Base-by-base conservation (phyloP, 768 basidiomycete species). In the Macrocybe gigantea region DNA sequence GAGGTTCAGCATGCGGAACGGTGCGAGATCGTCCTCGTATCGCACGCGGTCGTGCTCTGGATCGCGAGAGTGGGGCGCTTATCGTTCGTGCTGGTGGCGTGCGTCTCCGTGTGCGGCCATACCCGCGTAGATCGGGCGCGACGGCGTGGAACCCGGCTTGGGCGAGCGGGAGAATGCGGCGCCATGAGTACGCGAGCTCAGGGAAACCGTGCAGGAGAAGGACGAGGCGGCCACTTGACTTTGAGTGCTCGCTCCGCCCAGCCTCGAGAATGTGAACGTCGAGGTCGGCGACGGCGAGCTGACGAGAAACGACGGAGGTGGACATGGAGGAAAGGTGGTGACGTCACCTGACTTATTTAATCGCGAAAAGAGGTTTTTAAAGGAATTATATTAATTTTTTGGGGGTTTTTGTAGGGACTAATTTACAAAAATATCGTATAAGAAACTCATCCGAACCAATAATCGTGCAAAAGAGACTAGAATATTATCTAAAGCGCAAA, bases 141-240 rank as follows among this genome's bases (percentile, higher is more conserved):
- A 84, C 75, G 56, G 83, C 81, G 45, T 75, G 71, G 61, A 75
- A 83, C 1, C 82, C 82, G 2, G 68, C 65, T 5, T 62, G 53
- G 0, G 76, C 59, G 22, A 85, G 68, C 0, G 79, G 54, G 32
- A 85, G 68, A 33, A 83, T 49, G 50, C 80, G 79, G 10, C 83
- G 70, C 80, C 80, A 85, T 6, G 80, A 83, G 56, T 78, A 81
- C 2, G 81, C 74, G 5, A 84, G 68, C 55, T 84, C 82, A 7
- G 82, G 82, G 58, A 85, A 85, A 37, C 82, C 83, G 51, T 84
- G 82, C 1, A 85, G 59, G 15, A 85, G 74, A 31, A 85, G 46
- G 40, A 83, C 55, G 10, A 85, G 68, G 1, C 75, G 78, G 5
- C 65, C 61, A 14, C 63, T 57, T 34, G 53, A 40, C 38, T 50